Percentiles rank a stretch among this genome's conserved stretches.
Evolutionary conservation across 345 rosid genomes (phyloP).

Genomic region (Euphorbia peplus): DNA sequence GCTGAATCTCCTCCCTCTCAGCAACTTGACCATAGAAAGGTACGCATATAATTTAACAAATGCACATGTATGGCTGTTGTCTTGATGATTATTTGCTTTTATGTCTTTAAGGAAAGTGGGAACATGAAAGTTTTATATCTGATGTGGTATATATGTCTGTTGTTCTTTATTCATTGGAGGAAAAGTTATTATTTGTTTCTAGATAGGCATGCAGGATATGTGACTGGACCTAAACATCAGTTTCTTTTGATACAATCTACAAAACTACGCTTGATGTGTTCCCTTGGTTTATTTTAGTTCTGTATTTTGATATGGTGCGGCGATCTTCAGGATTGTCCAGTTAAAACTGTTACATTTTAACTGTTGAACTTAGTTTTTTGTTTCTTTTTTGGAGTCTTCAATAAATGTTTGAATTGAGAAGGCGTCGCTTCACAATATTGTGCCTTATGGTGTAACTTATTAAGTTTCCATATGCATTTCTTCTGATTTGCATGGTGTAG

Average conservation of each 20-base stretch:
- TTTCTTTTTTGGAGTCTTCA: neutral
- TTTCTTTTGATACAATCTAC: neutral
- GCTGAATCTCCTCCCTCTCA: slow-evolving; percentile 60
- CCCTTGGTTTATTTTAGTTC: neutral
- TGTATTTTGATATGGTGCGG: neutral
- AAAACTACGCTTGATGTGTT: neutral
- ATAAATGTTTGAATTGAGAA: neutral
- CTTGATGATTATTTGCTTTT: neutral
- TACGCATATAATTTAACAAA: slow-evolving; percentile 23
- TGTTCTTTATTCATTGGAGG: neutral
- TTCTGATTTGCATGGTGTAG: slow-evolving; percentile 27
- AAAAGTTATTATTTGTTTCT: neutral
- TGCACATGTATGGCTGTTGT: neutral
- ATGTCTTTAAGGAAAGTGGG: neutral
- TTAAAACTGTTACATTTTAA: neutral
- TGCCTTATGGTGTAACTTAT: neutral
- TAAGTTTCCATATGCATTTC: neutral
- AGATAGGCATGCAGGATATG: neutral
- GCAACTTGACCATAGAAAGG: slow-evolving; percentile 59
- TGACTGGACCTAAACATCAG: neutral
- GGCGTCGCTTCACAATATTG: neutral
- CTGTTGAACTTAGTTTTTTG: neutral
- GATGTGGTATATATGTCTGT: neutral
- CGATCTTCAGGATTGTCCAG: neutral
- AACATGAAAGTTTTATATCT: too few relatives aligned